Conservation (phyloP, 306 rosid genomes). For the Casuarina equisetifolia region DNA sequence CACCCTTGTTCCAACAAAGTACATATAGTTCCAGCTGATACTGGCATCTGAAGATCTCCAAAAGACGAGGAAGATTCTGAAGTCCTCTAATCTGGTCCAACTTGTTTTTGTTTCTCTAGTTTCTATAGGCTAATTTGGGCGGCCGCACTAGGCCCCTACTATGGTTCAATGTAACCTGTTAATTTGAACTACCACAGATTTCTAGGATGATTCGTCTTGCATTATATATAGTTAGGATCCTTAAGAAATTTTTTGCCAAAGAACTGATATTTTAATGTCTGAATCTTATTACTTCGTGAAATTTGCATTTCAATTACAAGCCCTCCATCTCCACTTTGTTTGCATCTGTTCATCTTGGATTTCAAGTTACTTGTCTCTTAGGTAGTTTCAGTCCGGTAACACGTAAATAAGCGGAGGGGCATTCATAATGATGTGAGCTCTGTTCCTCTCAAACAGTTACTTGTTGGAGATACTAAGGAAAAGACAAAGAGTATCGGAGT, state of each 20-base stretch:
- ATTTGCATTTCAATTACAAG: neutral
- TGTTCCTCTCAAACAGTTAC: no score
- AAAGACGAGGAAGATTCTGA: conserved; percentile 44
- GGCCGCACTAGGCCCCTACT: conserved; percentile 5
- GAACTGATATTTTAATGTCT: neutral
- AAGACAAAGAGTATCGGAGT: no score
- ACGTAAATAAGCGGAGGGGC: no score
- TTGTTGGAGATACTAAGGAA: no score
- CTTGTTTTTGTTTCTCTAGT: conserved; percentile 28
- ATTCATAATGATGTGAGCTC: no score
- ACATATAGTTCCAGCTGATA: conserved; percentile 64
- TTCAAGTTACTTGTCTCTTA: no score
- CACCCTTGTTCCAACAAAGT: conserved; percentile 40
- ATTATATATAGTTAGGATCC: neutral
- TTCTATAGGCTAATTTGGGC: conserved; percentile 29
- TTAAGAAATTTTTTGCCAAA: neutral
- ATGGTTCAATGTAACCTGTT: conserved; percentile 2
- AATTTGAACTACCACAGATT: neutral
- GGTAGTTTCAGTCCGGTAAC: no score
- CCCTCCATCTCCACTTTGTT: no score
- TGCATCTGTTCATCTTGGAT: no score
- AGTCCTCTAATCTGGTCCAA: conserved; percentile 38
- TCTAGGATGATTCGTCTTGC: neutral
- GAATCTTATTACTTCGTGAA: neutral
- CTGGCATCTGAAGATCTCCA: conserved; percentile 39